Percentiles rank a stretch among this genome's conserved stretches.
phyloP scores from a whole-genome alignment of 2,329 filamentous ascomycete genomes.

The Capronia epimyces region DNA sequence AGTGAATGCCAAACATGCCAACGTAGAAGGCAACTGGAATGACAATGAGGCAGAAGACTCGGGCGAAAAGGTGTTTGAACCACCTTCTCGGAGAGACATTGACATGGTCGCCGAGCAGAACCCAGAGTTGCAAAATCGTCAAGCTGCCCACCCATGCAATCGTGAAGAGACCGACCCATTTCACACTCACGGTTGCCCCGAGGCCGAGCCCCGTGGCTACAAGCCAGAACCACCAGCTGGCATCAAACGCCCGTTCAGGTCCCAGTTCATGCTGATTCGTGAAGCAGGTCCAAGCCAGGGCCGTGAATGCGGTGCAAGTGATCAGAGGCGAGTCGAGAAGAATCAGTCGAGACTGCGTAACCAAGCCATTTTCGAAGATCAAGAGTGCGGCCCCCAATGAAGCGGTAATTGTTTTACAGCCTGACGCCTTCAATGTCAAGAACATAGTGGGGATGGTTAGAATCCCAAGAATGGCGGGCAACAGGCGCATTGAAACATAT shows the following conservation, averaged over 20 bases:
- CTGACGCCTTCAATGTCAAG: constrained; percentile 82
- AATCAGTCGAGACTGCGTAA: constrained; percentile 92
- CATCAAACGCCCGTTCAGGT: constrained; percentile 76
- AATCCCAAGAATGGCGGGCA: constrained; percentile 84
- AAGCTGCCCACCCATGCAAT: constrained; percentile 95
- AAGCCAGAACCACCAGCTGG: constrained; percentile 98
- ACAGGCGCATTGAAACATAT: constrained; percentile 94
- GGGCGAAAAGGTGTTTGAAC: constrained; percentile 89
- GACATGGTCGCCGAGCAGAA: constrained; percentile 81
- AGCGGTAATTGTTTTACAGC: constrained; percentile 81
- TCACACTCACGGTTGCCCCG: constrained; percentile 88
- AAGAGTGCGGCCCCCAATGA: constrained; percentile 77
- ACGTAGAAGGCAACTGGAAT: constrained; percentile 89
- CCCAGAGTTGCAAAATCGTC: constrained; percentile 89
- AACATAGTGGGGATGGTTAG: constrained; percentile 88
- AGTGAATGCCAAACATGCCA: constrained; percentile 96
- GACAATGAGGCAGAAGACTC: constrained; percentile 83
- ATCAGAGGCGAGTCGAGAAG: constrained; percentile 93
- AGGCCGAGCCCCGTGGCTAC: constrained; percentile 77
- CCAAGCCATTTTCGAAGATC: constrained; percentile 92
- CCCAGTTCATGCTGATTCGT: constrained; percentile 95
- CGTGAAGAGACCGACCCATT: constrained; percentile 98
- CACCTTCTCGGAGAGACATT: constrained; percentile 80
- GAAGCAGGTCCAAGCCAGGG: constrained; percentile 84
- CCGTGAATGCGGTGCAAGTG: constrained; percentile 87